Evolutionary conservation across 306 rosid species (phyloP), one percentile per base, ranked within the genome.

Genomic region (Sphenostylis stenocarpa): DNA sequence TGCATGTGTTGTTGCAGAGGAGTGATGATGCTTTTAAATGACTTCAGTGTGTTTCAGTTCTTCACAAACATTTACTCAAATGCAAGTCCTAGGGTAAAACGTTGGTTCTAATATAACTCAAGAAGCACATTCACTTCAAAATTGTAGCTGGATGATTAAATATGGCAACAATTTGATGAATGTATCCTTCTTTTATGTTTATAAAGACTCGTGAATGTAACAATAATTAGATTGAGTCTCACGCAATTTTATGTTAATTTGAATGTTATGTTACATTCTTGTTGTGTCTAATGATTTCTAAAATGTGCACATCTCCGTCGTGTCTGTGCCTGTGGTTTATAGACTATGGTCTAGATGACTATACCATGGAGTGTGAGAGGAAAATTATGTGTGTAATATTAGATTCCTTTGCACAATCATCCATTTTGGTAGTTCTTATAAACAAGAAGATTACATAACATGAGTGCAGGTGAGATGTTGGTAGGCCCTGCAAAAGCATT

Each of bases 401-500:
- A 8, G 24, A 14, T 47, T 16, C 43, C 34, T 23, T 12, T 55
- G 31, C 6, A 66, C 26, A 74, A 57, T 73, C 71, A 33, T 52
- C 13, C 29, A 14, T 74, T 61, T 38, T 43, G 7, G 1, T 7
- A 66, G 34, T 17, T 66, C 26, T 56, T 36, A 36, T 65, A 51
- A 77, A 38, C 34, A 49, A 28, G 20, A 67, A 16, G 67, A n/a
- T 61, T 67, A 6, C 45, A 53, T 52, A 28, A 28, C 48, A 16
- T 20, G 72, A 69, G 81, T 78, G 67, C 68, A 88, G 93, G 96
- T 79, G 93, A 90, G 78, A 85, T 86, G 91, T 36, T 90, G 43
- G 96, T 84, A 19, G 96, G 96, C 69, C 93, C 96, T 4, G 90
- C 93, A 68, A 86, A 82, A 58, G 93, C 83, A 2, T 78, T 90